Conservation (phyloP, 169 alveolate genomes). For the Theileria orientalis region DNA sequence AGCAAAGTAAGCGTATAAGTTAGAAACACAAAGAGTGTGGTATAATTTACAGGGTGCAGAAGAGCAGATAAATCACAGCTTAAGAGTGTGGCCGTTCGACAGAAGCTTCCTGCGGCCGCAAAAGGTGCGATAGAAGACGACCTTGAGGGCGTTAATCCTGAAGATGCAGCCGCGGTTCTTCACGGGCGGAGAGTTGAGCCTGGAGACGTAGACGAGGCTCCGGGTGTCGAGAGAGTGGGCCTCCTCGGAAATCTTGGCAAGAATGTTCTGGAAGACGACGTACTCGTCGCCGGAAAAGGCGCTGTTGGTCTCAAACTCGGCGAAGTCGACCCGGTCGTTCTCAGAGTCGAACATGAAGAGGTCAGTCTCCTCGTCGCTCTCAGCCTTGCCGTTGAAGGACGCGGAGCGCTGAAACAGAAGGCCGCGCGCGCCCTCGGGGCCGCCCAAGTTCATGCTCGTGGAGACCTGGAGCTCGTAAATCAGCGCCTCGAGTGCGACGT, state of each 20-base stretch:
- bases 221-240: constrained; percentile 21
- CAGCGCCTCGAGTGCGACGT: constrained; percentile 14
- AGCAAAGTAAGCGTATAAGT: too few species aligned
- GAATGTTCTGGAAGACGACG: constrained; percentile 9
- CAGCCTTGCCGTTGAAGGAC: neutral
- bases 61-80: too few species aligned
- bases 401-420: neutral
- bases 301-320: neutral
- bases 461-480: constrained; percentile 19
- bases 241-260: constrained; percentile 17
- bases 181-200: constrained; percentile 41
- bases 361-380: neutral
- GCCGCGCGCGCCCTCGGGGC: neutral
- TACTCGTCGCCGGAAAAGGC: constrained; percentile 7
- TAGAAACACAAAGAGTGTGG: too few species aligned
- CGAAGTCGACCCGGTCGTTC: neutral
- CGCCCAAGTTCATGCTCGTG: neutral
- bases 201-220: constrained; percentile 51
- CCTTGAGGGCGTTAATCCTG: constrained; percentile 27
- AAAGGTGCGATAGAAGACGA: constrained; percentile 49
- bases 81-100: constrained; percentile 3
- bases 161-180: constrained; percentile 51
- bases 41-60: too few species aligned
- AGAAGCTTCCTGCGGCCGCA: constrained; percentile 58
- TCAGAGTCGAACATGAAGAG: neutral